Evolutionary conservation across 805 yeast species (phyloP).

Genomic region (Yarrowia osloensis): DNA sequence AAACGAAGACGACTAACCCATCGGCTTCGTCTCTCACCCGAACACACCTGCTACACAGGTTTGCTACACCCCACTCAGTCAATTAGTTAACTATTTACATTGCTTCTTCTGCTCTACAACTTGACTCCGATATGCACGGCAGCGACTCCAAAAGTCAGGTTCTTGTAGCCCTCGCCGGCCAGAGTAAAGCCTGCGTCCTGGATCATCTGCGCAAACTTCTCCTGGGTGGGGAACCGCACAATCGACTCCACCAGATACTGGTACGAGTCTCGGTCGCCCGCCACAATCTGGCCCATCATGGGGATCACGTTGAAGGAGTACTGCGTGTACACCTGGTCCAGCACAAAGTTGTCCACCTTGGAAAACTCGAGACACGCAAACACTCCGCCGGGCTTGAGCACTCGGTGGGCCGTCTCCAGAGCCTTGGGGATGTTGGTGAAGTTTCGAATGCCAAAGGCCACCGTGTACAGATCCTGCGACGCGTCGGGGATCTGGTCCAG

Average conservation of each 20-base stretch:
- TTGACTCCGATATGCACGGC: constrained; percentile 96
- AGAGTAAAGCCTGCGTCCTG: constrained; percentile 92
- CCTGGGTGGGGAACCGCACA: constrained; percentile 88
- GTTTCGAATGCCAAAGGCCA: constrained; percentile 95
- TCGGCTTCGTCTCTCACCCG: no score
- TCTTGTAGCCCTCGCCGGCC: constrained; percentile 90
- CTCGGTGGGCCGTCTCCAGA: constrained; percentile 90
- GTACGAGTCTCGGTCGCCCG: constrained; percentile 93
- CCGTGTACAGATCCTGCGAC: constrained; percentile 93
- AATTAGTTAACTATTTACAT: constrained; percentile 15
- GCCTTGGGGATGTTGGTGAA: constrained; percentile 95
- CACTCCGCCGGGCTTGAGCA: constrained; percentile 95
- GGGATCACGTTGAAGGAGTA: constrained; percentile 89
- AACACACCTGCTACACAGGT: not conserved
- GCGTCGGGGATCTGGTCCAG: constrained; percentile 80
- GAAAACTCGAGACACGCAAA: constrained; percentile 96
- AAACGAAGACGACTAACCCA: no score
- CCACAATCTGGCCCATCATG: constrained; percentile 91
- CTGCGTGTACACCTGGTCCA: constrained; percentile 77
- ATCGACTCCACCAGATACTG: constrained; percentile 96
- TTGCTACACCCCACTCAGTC: not conserved
- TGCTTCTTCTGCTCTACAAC: constrained; percentile 46
- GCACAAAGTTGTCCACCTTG: constrained; percentile 76
- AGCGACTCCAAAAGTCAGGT: constrained; percentile 91
- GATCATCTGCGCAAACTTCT: constrained; percentile 86